phyloP scores from a whole-genome alignment of 495 filamentous ascomycete genomes.

The Amphirosellinia nigrospora region DNA sequence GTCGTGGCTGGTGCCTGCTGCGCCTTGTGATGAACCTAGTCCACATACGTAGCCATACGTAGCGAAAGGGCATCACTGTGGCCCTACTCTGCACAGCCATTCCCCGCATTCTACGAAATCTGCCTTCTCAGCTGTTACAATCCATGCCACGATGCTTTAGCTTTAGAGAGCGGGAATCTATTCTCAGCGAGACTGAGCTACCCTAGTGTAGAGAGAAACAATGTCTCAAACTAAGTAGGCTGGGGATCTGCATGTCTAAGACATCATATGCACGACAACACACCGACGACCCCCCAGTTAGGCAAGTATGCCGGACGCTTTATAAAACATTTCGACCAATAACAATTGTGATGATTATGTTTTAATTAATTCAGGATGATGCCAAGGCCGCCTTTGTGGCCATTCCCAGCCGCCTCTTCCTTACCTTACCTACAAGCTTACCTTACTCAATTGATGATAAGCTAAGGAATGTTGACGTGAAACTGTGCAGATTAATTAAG shows the following conservation, averaged over 20 bases:
- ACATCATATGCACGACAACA: conserved; percentile 13
- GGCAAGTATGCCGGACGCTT: background rate
- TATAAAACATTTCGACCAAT: background rate
- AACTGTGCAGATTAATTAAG: no score
- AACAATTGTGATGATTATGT: background rate
- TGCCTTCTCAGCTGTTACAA: background rate
- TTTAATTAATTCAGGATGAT: background rate
- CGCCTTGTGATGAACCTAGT: conserved; percentile 12
- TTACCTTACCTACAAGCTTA: background rate
- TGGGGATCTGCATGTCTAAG: conserved; percentile 10
- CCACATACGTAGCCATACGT: background rate
- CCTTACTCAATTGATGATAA: no score
- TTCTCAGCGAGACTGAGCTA: background rate
- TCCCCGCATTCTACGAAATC: conserved; percentile 7
- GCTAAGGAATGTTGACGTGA: no score
- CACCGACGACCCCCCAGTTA: background rate
- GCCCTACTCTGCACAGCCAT: conserved; percentile 4
- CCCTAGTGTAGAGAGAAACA: background rate
- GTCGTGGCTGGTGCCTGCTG: conserved; percentile 17
- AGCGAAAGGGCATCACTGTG: background rate
- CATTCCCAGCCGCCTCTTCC: background rate
- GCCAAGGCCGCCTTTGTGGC: background rate
- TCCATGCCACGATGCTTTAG: no score
- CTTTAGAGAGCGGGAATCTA: background rate
- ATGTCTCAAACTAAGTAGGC: conserved; percentile 3